Evolutionary conservation across 1,284 basidiomycete species (phyloP), one percentile per base, ranked within the genome.

Genomic region (Bjerkandera adusta): DNA sequence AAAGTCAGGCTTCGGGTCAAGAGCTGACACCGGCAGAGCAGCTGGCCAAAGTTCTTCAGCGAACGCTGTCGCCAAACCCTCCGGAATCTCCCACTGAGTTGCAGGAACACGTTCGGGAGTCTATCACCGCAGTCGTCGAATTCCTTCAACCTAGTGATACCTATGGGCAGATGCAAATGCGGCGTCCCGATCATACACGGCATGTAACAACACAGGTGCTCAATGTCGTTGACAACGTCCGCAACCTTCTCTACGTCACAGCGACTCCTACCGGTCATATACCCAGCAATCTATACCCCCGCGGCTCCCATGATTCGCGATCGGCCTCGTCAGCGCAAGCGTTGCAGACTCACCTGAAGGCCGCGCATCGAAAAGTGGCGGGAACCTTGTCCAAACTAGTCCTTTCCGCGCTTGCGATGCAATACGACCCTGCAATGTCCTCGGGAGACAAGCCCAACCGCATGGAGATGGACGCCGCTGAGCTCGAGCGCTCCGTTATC

Each of bases 331-430:
- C 72, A 5, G 67, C 76, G 0, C 78, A 80, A 55, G 74, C 81
- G 3, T 68, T 85, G 5, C 69, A 71, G 52, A 53, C 60, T 1
- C 67, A 68, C 48, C 68, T 88, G 29, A 88, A 88, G 62, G 81
- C 83, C 13, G 79, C 81, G 0, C 86, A 89, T 50, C 73, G 85
- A 33, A 87, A 86, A 57, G 85, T 89, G 22, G 88, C 86, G 2
- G 85, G 86, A 11, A 89, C 86, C 1, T 68, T 89, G 15, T 89
- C 86, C 7, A 81, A 88, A 57, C 68, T 89, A 13, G 85, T 89
- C 7, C 70, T 89, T 2, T 88, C 86, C 5, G 83, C 85, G 20
- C 77, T 87, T 37, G 86, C 86, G 0, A 81, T 88, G 68, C 79
- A 85, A 57, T 89, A 87, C 51, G 84, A 89, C 58, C 83, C 83